Conservation (phyloP, 768 basidiomycete species). For the Pleurotus pulmonarius region DNA sequence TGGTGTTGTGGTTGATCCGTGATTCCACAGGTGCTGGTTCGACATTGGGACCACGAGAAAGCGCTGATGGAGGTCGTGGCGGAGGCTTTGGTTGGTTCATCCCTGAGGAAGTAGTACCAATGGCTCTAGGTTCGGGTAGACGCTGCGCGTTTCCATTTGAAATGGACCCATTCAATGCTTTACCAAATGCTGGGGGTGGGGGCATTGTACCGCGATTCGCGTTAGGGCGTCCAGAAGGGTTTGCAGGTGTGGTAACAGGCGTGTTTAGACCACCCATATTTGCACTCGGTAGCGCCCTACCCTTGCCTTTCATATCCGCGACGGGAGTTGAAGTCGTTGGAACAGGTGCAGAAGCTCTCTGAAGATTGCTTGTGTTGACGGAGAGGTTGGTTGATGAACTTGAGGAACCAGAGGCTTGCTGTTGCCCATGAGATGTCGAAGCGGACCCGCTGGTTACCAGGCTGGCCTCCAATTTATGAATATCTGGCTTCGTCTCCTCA, state of each 20-base stretch:
- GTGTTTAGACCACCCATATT: background rate
- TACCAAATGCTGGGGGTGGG: background rate
- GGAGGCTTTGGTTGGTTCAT: background rate
- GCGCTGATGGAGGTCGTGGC: conserved; percentile 10
- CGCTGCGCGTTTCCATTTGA: background rate
- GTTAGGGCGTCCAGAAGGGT: background rate
- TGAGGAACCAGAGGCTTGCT: conserved; percentile 10
- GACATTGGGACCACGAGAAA: conserved; percentile 5
- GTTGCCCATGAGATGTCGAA: conserved; percentile 5
- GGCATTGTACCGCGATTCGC: background rate
- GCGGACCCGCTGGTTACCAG: background rate
- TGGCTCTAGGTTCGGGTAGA: background rate
- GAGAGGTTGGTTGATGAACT: background rate
- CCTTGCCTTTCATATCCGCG: conserved; percentile 3
- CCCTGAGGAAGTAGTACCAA: background rate
- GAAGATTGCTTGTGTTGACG: conserved; percentile 3
- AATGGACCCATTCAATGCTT: background rate
- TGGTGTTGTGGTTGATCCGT: background rate
- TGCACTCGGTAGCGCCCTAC: background rate
- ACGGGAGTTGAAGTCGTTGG: conserved; percentile 2
- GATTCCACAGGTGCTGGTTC: conserved; percentile 1
- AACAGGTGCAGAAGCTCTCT: conserved; percentile 4
- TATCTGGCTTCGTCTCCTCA: conserved; percentile 38
- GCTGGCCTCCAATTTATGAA: conserved; percentile 10
- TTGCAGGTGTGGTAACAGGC: background rate